phyloP scores from a whole-genome alignment of 1,139 yeast genomes.

The Meyerozyma elateridarum region DNA sequence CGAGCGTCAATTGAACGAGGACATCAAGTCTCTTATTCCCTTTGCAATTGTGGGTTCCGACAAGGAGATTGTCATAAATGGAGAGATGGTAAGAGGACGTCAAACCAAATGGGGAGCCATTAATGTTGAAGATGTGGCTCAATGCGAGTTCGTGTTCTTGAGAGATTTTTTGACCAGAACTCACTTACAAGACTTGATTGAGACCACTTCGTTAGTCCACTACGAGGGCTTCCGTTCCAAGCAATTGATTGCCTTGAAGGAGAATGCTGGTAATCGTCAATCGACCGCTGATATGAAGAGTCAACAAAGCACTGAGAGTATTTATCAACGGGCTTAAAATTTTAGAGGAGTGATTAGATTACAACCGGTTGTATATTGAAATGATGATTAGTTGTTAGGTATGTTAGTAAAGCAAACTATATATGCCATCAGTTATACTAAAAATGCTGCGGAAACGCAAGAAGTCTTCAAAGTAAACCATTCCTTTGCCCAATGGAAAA shows the following conservation, averaged over 20 bases:
- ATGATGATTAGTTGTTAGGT: no score
- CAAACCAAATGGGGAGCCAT: slow-evolving; percentile 91
- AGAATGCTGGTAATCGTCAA: slow-evolving; percentile 58
- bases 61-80: slow-evolving; percentile 64
- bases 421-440: no score
- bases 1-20: slow-evolving; percentile 72
- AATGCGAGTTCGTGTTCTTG: slow-evolving; percentile 91
- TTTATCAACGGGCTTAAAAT: slow-evolving; percentile 3
- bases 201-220: slow-evolving; percentile 82
- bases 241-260: slow-evolving; percentile 91
- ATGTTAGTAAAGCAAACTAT: no score
- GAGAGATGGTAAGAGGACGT: slow-evolving; percentile 83
- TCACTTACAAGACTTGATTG: slow-evolving; percentile 92
- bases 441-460: no score
- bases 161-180: slow-evolving; percentile 94
- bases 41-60: slow-evolving; percentile 97
- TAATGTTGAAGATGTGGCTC: slow-evolving; percentile 88
- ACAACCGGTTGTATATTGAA: no score
- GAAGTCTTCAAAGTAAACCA: no score
- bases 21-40: slow-evolving; percentile 77
- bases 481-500: no score
- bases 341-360: no score
- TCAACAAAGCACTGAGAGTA: slow-evolving; percentile 4
- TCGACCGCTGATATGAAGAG: slow-evolving; percentile 6
- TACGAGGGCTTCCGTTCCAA: slow-evolving; percentile 92